Evolutionary conservation across 2,329 filamentous ascomycete genomes (phyloP).

Genomic region (Cryphonectria radicalis): DNA sequence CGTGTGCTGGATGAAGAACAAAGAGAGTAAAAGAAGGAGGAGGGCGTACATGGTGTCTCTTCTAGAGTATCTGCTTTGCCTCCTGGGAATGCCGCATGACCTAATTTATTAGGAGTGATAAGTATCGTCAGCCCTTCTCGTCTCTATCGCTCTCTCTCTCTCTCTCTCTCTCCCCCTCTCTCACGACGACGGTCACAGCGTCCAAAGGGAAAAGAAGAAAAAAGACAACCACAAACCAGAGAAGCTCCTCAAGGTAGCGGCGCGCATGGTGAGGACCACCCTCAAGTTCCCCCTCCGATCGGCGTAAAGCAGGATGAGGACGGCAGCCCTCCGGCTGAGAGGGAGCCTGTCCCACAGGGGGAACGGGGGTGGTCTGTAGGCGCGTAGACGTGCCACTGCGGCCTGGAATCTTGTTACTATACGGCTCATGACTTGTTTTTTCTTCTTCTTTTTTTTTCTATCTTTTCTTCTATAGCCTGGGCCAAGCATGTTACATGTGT

Average conservation of each 20-base stretch:
- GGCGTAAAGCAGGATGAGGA: constrained; percentile 85
- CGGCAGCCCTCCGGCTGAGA: constrained; percentile 75
- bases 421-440: constrained; percentile 16
- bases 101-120: constrained; percentile 31
- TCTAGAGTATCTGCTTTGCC: constrained; percentile 67
- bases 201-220: background rate
- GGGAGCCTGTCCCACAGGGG: constrained; percentile 66
- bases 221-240: constrained; percentile 54
- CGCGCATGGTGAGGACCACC: constrained; percentile 71
- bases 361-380: constrained; percentile 64
- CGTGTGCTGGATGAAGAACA: background rate
- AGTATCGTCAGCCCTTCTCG: background rate
- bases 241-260: constrained; percentile 65
- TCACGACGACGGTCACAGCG: background rate
- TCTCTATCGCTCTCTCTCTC: background rate
- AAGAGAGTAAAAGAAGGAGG: background rate
- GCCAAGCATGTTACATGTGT: background rate
- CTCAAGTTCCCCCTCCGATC: constrained; percentile 79
- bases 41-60: constrained; percentile 62
- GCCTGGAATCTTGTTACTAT: constrained; percentile 49
- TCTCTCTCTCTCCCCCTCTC: background rate
- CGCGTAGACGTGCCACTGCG: constrained; percentile 62
- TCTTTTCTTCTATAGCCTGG: background rate
- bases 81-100: constrained; percentile 85
- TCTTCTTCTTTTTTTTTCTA: too few species aligned